A percentile compares a stretch with the other conserved stretches of the same genome.
Conservation (phyloP, 2,329 filamentous ascomycete species). For the Didymella sp. region DNA sequence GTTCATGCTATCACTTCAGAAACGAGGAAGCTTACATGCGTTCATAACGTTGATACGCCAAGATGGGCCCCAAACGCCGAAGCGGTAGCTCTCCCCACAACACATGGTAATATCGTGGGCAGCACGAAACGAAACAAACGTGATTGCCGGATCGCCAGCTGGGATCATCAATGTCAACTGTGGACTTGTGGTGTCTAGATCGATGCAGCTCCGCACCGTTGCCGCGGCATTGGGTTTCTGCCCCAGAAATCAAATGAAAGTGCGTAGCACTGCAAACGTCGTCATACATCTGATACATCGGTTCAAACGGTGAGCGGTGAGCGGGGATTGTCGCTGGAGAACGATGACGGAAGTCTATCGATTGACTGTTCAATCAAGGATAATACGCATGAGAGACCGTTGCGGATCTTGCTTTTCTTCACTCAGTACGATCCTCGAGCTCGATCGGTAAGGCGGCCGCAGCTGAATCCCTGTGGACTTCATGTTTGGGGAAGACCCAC, state of each 20-base stretch:
- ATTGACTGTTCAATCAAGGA: not conserved
- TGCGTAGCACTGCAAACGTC: not conserved
- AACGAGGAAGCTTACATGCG: not conserved
- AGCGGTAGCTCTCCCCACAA: constrained; percentile 8
- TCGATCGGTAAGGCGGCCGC: not conserved
- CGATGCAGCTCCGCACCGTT: not conserved
- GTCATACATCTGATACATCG: not conserved
- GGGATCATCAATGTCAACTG: not conserved
- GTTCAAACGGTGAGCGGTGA: not conserved
- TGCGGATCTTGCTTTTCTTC: not conserved
- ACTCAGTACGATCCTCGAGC: not conserved
- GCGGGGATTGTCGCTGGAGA: not conserved
- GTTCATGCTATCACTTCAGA: constrained; percentile 2
- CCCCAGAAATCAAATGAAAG: constrained; percentile 1
- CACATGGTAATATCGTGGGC: not conserved
- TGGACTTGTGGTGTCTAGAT: constrained; percentile 1
- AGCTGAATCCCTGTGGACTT: not conserved
- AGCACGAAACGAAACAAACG: constrained; percentile 10
- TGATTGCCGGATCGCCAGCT: constrained; percentile 11
- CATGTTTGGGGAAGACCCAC: not conserved
- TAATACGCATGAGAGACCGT: not conserved
- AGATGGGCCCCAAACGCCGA: not conserved
- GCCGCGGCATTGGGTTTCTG: not conserved
- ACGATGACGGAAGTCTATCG: not conserved
- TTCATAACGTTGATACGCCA: constrained; percentile 18